These are phyloP conservation scores for Pulveroboletus sp. DNA, from an alignment of 768 basidiomycete species.

Conservation along the genomic window DNA sequence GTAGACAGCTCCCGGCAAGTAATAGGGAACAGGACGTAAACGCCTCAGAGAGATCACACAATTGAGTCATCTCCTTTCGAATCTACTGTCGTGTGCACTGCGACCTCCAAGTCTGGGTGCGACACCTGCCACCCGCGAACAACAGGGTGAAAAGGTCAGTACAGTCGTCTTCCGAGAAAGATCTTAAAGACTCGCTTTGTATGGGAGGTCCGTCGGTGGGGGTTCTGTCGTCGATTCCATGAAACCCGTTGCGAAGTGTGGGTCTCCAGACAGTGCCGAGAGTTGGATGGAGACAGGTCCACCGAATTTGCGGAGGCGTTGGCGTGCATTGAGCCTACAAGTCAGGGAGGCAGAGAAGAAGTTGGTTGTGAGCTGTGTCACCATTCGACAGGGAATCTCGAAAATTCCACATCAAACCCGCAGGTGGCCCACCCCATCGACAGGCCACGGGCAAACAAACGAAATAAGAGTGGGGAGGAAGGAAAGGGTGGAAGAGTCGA, in stretches of 20 bases:
- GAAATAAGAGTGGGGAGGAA: neutral
- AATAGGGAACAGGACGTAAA: too few relatives aligned
- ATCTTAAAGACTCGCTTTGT: slow-evolving; percentile 3
- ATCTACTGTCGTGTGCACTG: slow-evolving; percentile 6
- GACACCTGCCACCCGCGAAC: neutral
- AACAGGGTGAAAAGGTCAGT: neutral
- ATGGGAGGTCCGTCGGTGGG: neutral
- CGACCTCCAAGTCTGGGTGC: slow-evolving; percentile 9
- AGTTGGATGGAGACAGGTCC: slow-evolving; percentile 42
- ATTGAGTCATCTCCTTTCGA: neutral
- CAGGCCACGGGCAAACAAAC: neutral
- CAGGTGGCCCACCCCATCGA: neutral
- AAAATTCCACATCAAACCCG: neutral
- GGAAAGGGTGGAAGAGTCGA: neutral
- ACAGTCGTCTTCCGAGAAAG: neutral
- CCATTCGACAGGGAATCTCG: too few relatives aligned
- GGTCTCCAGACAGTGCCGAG: slow-evolving; percentile 29
- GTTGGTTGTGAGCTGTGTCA: neutral
- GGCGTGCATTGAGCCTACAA: slow-evolving; percentile 43
- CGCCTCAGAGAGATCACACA: neutral
- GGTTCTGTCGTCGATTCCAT: neutral
- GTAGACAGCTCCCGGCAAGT: too few relatives aligned
- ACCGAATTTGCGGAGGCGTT: slow-evolving; percentile 33
- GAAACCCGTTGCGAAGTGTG: slow-evolving; percentile 3
- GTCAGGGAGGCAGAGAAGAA: neutral